A percentile compares a stretch with the other conserved stretches of the same genome.
These are phyloP conservation scores for Microsporum ferrugineum DNA, from an alignment of 2,329 filamentous ascomycete species.

Conservation along the genomic window DNA sequence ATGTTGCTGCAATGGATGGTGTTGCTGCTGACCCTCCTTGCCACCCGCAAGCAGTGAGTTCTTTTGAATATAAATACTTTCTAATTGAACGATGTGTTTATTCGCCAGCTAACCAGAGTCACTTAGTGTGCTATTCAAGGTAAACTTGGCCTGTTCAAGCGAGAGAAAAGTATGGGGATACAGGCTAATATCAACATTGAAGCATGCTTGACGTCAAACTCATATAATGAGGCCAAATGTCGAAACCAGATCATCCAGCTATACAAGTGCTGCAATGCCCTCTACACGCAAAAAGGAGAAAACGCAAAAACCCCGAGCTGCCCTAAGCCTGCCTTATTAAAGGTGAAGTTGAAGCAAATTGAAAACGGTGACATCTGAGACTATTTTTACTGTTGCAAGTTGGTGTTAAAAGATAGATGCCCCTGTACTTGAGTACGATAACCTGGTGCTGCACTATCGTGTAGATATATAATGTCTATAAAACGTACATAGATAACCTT, in stretches of 20 bases:
- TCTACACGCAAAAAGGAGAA: slow-evolving; percentile 72
- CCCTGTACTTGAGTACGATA: no score
- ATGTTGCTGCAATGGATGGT: not conserved
- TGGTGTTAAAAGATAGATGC: not conserved
- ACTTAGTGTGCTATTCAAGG: slow-evolving; percentile 78
- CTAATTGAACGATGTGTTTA: not conserved
- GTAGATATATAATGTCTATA: not conserved
- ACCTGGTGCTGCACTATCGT: not conserved
- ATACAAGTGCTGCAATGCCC: slow-evolving; percentile 85
- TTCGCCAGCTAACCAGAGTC: slow-evolving; percentile 6
- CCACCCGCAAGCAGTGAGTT: slow-evolving; percentile 67
- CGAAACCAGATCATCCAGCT: slow-evolving; percentile 65
- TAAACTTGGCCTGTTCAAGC: slow-evolving; percentile 27
- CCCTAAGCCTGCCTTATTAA: slow-evolving; percentile 67
- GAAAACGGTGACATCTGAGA: not conserved
- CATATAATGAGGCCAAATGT: slow-evolving; percentile 78
- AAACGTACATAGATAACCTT: not conserved
- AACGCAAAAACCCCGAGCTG: slow-evolving; percentile 68
- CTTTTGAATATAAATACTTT: not conserved
- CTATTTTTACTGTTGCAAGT: not conserved
- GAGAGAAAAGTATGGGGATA: not conserved
- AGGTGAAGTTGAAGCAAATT: slow-evolving; percentile 70
- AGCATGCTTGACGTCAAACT: slow-evolving; percentile 78
- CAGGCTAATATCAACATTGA: not conserved
- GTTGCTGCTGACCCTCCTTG: slow-evolving; percentile 59